Conservation (phyloP, 2,329 filamentous ascomycete genomes). For the Aureobasidium zeae region DNA sequence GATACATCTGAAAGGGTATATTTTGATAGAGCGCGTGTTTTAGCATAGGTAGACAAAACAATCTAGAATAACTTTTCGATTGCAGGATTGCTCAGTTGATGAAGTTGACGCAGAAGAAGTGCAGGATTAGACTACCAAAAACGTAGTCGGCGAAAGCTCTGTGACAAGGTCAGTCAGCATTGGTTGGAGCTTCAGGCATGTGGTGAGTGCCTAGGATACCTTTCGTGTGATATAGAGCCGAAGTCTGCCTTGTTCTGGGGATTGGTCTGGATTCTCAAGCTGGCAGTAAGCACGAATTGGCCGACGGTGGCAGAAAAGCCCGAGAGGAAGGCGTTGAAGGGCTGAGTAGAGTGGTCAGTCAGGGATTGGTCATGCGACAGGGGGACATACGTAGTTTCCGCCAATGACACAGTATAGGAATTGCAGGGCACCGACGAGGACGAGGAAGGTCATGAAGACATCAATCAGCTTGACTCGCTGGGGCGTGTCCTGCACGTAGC, state of each 20-base stretch:
- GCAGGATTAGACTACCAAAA: conserved; percentile 86
- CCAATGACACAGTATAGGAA: conserved; percentile 87
- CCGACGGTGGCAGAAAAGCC: conserved; percentile 92
- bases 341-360: conserved; percentile 45
- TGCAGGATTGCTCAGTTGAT: conserved; percentile 75
- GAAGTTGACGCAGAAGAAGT: conserved; percentile 99
- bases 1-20: not conserved
- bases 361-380: not conserved
- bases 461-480: conserved; percentile 90
- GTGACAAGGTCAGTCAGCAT: conserved; percentile 12
- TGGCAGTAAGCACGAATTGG: conserved; percentile 92
- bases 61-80: conserved; percentile 4
- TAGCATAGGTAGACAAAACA: conserved; percentile 9
- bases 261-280: conserved; percentile 84
- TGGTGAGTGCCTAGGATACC: conserved; percentile 39
- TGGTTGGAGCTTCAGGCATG: too few relatives aligned
- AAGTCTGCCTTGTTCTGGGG: conserved; percentile 72
- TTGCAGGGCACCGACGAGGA: conserved; percentile 78
- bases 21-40: too few relatives aligned
- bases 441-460: conserved; percentile 78
- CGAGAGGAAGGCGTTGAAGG: conserved; percentile 96
- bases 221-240: conserved; percentile 65
- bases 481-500: conserved; percentile 72
- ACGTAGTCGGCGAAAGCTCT: conserved; percentile 96
- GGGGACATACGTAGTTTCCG: conserved; percentile 75